Base-by-base conservation (phyloP, 768 basidiomycete species). In the Lepiota venenata region DNA sequence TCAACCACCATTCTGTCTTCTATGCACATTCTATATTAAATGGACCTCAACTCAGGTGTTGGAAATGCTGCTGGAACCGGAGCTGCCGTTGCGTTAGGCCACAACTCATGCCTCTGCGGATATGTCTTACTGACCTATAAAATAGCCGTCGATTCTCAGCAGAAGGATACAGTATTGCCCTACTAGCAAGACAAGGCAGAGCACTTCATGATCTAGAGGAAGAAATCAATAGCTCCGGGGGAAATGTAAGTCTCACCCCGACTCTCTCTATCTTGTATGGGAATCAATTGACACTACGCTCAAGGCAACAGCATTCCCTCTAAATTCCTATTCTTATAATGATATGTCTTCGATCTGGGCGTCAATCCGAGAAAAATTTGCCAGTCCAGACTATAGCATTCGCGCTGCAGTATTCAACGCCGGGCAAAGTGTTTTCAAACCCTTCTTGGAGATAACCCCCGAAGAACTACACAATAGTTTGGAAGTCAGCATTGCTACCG, bases 371-470 rank as follows among this genome's bases (percentile, higher is more conserved):
- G 47, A 65, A 12, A 71, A 60, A 6, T 85, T 75, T 60, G 71
- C 78, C 0, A 71, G 72, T 45, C 77, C 82, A 2, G 66, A 74
- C 27, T 78, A 76, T 56, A 71, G 71, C 25, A 74, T 88, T 38
- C 80, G 80, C 11, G 83, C 75, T 2, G 85, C 85, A 1, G 61
- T 90, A 11, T 90, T 80, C 70, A 90, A 90, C 61, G 78, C 73
- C 2, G 85, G 73, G 0, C 64, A 76, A 32, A 77, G 76, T 2
- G 66, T 82, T 11, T 87, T 81, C 77, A 87, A 86, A 67, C 76
- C 78, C 1, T 90, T 89, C 74, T 69, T 90, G 22, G 75, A 85
- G 11, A 62, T 87, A 20, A 84, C 80, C 0, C 77, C 81, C 1
- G 72, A 80, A 47, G 85, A 88, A 35, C 61, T 87, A 16, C 74